Conservation (phyloP, 1,284 basidiomycete genomes). For the Porodaedalea pini region DNA sequence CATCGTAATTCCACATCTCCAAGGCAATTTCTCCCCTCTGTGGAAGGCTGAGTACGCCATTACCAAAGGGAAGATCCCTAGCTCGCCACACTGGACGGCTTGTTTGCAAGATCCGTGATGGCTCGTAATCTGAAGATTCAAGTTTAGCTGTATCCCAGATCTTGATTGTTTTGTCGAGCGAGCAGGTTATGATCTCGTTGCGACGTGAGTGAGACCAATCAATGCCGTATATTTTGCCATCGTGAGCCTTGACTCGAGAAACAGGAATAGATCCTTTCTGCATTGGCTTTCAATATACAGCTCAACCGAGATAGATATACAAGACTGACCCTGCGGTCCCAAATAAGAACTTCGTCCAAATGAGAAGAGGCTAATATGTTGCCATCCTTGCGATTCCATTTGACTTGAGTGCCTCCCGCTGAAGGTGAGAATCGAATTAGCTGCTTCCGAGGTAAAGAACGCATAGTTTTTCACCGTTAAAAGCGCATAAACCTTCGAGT, state of each 20-base stretch:
- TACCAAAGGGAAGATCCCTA: conserved; percentile 88
- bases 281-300: not conserved
- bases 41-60: conserved; percentile 84
- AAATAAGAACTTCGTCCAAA: conserved; percentile 76
- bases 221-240: conserved; percentile 90
- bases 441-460: not conserved
- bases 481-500: conserved; percentile 60
- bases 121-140: conserved; percentile 32
- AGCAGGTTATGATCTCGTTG: conserved; percentile 87
- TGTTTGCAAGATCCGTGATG: conserved; percentile 65
- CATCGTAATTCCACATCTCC: conserved; percentile 74
- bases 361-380: conserved; percentile 88
- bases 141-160: conserved; percentile 60
- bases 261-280: conserved; percentile 89
- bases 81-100: conserved; percentile 94
- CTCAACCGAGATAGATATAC: not conserved
- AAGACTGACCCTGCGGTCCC: conserved; percentile 74
- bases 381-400: conserved; percentile 87
- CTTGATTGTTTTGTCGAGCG: conserved; percentile 90
- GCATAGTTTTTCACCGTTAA: conserved; percentile 51
- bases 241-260: conserved; percentile 73
- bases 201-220: conserved; percentile 81
- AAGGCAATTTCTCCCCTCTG: conserved; percentile 85
- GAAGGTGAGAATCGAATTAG: conserved; percentile 1
- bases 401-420: conserved; percentile 91